phyloP scores from a whole-genome alignment of 257 asterid genomes.

The Galeopsis tetrahit region DNA sequence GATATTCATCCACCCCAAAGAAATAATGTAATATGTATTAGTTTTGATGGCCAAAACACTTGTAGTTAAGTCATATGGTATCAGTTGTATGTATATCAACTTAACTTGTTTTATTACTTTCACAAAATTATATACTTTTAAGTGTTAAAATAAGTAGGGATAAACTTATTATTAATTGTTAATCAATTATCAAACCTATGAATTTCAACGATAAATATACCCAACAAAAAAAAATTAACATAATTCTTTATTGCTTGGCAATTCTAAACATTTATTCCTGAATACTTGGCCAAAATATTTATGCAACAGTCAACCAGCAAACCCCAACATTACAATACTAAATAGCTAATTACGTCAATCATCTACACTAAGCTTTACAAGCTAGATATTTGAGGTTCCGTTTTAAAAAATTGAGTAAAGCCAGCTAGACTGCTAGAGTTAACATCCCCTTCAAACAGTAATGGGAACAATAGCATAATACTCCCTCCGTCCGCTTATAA shows the following conservation, averaged over 20 bases:
- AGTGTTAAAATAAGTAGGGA: neutral
- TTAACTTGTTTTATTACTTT: neutral
- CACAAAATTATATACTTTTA: neutral
- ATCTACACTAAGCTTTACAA: neutral
- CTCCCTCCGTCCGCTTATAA: too few species aligned
- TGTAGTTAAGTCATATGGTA: too few species aligned
- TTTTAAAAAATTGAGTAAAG: neutral
- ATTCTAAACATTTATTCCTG: neutral
- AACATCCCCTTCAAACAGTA: conserved; percentile 16
- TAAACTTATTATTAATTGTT: neutral
- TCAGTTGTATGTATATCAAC: too few species aligned
- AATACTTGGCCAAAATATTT: neutral
- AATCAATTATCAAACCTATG: neutral
- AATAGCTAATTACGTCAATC: conserved; percentile 10
- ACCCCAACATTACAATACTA: neutral
- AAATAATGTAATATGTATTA: too few species aligned
- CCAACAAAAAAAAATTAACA: neutral
- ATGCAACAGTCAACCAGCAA: neutral
- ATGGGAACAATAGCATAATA: too few species aligned
- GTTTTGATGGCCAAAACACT: too few species aligned
- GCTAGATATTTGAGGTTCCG: neutral
- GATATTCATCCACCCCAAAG: too few species aligned
- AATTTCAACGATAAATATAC: neutral
- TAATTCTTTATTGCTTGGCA: neutral
- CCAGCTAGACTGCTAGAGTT: neutral